Base-by-base conservation (phyloP, 805 yeast genomes). In the Tetrapisispora fleetii region DNA sequence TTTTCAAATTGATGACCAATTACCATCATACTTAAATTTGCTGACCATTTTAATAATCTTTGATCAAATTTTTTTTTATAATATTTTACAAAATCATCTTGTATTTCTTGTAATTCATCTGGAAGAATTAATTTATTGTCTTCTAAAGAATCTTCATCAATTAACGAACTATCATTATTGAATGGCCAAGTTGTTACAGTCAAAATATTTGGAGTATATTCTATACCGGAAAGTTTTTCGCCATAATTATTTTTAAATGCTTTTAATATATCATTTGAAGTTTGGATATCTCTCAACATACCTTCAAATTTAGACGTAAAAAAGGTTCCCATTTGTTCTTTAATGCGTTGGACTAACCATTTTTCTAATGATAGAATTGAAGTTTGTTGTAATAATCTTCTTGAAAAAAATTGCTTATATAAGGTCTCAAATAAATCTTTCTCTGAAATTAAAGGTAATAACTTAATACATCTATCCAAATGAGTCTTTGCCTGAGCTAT, bases 351-450 rank as follows among this genome's bases (percentile, higher is more conserved):
- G 19, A 89, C 79, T 62, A 88, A 71, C 27, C 71, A 67, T 59
- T 81, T 80, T 62, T 89, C 97, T 4, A 83, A 66, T 50, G 86
- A 91, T 43, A 73, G 67, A 5, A 62, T 65, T 2, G 77, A 70
- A 68, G 65, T 58, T 54, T 72, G 71, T 49, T 78, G 74, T 37
- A 83, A 60, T 39, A 89, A 72, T 52, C 97, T 73, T 63, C 83
- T 87, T 1, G 96, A 95, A 50, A 90, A 71, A 67, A 86, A 96
- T 47, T 81, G 85, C 57, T 88, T 88, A 64, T 87, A 89, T 52
- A 84, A 81, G 39, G 78, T 83, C 60, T 88, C 95, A 67, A 89
- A 90, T 24, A 85, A 69, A 65, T 89, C 96, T 59, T 88, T 90
- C 56, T 90, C 96, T 50, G 78, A 74, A 42, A 89, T 72, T 58